Evolutionary conservation across 495 filamentous ascomycete species (phyloP), one percentile per base, ranked within the genome.

Genomic region (Xylaria cubensis): DNA sequence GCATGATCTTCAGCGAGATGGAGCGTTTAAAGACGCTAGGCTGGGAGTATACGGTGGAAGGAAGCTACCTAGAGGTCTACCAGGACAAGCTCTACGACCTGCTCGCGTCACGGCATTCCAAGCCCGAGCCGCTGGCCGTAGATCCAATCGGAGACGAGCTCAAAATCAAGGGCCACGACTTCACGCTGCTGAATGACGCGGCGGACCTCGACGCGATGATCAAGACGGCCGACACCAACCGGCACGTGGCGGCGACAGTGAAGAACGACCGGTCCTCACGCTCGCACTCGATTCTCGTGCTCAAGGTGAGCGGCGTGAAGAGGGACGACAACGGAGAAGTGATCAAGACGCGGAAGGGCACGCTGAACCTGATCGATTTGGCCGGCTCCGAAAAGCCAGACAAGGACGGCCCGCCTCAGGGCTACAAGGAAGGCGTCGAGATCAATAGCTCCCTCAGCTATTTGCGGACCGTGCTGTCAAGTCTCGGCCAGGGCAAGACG

Each of bases 31-130:
- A 93, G 74, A 93, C 94, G 72, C 97, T 97, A 79, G 96, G 94
- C 42, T 99, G 96, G 96, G 86, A 86, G 41, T 99, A 98, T 79
- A 92, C 87, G 0, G 97, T 99, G 90, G 93, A 95, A 77, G 96
- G 97, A 7, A 92, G 91, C 72, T 99, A 98, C 76, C 90, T 99
- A n/a, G 96, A 99, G 79, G 97, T 99, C 34, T 98, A 99, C 87
- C 98, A 99, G 75, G 96, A 99, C 77, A 94, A 94, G 72, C 86
- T 98, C 72, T 94, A 98, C 81, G 96, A 99, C 80, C 85, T 99
- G 3, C 89, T 99, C 13, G 90, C 94, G 29, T 82, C 93, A 46
- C 91, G 92, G 74, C 93, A 92, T 81, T 94, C 93, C 83, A 96
- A 93, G 83, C 92, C 95, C 58, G 96, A 98, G 75, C 94, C 94